Conservation (phyloP, 371 early-diverging fungal species). For the Apophysomyces trapeziformis region DNA sequence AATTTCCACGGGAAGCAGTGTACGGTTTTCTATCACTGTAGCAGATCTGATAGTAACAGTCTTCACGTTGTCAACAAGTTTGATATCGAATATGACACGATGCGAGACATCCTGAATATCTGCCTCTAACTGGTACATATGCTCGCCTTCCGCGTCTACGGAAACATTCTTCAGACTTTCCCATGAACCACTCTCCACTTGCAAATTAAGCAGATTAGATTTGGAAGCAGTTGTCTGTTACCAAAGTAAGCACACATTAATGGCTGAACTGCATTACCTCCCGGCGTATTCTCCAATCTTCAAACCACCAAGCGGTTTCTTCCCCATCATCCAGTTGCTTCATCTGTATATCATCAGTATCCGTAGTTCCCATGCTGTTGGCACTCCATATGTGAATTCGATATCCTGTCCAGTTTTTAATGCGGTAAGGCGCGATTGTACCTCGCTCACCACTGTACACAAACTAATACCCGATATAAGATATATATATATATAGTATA, state of each 20-base stretch:
- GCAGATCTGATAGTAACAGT: conserved; percentile 91
- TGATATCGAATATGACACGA: conserved; percentile 86
- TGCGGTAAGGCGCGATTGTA: conserved; percentile 74
- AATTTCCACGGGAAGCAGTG: conserved; percentile 80
- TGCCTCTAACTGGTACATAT: conserved; percentile 79
- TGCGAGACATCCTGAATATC: conserved; percentile 79
- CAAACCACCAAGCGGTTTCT: conserved; percentile 92
- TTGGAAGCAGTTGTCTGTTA: conserved; percentile 35
- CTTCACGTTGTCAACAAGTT: conserved; percentile 86
- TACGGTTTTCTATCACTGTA: conserved; percentile 80
- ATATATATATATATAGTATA: neutral
- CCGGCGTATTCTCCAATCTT: conserved; percentile 93
- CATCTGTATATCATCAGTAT: conserved; percentile 59
- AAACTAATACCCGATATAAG: conserved; percentile 19
- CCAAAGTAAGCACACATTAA: conserved; percentile 4
- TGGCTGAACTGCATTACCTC: conserved; percentile 59
- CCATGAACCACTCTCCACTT: conserved; percentile 88
- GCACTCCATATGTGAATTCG: conserved; percentile 88
- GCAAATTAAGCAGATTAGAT: conserved; percentile 79
- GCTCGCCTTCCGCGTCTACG: conserved; percentile 88
- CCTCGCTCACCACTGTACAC: conserved; percentile 49
- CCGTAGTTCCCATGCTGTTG: conserved; percentile 18
- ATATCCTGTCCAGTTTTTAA: conserved; percentile 91
- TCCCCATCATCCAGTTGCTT: conserved; percentile 71
- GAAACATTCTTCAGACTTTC: conserved; percentile 86